Evolutionary conservation across 345 rosid genomes (phyloP).

Genomic region (Citrus cavaleriei): DNA sequence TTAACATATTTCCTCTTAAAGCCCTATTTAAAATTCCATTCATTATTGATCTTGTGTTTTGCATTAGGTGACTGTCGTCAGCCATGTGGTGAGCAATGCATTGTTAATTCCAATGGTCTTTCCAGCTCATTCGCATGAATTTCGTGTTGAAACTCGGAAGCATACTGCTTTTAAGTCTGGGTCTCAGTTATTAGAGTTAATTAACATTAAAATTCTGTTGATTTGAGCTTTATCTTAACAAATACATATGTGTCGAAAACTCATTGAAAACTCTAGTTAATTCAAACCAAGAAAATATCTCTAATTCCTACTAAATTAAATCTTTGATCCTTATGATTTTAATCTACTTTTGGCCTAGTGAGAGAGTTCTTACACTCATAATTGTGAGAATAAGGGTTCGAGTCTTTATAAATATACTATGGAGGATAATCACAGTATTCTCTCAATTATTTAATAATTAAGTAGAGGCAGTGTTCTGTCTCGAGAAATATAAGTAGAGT

Average conservation of each 20-base stretch:
- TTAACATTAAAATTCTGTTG: too few species aligned
- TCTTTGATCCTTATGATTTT: neutral
- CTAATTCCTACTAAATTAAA: neutral
- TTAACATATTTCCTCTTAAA: too few species aligned
- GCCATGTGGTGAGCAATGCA: too few species aligned
- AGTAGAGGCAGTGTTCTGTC: rapidly evolving
- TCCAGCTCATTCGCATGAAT: neutral
- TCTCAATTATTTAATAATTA: too few species aligned
- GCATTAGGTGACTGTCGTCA: too few species aligned
- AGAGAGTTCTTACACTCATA: rapidly evolving
- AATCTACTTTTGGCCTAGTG: neutral
- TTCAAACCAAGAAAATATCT: neutral
- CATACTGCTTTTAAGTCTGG: neutral
- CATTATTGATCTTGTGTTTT: too few species aligned
- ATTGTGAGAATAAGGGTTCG: rapidly evolving
- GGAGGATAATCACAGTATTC: rapidly evolving
- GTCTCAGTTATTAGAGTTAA: neutral
- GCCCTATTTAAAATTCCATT: too few species aligned
- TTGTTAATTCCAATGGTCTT: neutral
- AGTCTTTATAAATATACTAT: rapidly evolving
- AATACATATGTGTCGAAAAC: neutral
- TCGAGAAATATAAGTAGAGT: rapidly evolving
- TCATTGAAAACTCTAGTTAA: neutral
- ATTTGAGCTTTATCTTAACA: too few species aligned
- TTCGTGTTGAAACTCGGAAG: neutral